Conservation (phyloP, 345 rosid genomes). For the Heritiera littoralis region DNA sequence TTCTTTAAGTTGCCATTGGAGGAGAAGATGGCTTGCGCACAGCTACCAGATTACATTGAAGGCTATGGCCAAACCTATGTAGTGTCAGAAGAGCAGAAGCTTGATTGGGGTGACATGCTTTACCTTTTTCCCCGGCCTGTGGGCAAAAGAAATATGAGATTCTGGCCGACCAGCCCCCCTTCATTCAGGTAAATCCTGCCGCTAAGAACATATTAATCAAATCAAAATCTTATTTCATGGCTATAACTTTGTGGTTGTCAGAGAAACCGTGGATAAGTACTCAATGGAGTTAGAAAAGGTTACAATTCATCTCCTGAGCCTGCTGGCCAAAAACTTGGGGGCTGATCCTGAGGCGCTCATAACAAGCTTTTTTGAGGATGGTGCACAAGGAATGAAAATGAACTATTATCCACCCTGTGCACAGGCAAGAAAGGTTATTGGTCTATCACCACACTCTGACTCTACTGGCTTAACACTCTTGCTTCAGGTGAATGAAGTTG, state of each 20-base stretch:
- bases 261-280: constrained; percentile 34
- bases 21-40: constrained; percentile 38
- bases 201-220: background rate
- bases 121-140: constrained; percentile 38
- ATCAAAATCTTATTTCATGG: too few relatives aligned
- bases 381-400: constrained; percentile 38
- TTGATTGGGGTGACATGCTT: constrained; percentile 55
- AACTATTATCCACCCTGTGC: constrained; percentile 47
- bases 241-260: background rate
- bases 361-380: constrained; percentile 29
- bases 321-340: constrained; percentile 37
- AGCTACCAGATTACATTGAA: constrained; percentile 36
- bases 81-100: constrained; percentile 47
- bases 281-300: constrained; percentile 29
- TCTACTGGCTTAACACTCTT: constrained; percentile 37
- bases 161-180: constrained; percentile 39
- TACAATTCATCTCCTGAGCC: constrained; percentile 19
- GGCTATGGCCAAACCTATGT: constrained; percentile 58
- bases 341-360: constrained; percentile 27
- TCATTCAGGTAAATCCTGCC: constrained; percentile 33
- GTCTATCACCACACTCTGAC: constrained; percentile 46
- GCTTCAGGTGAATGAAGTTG: constrained; percentile 33
- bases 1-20: constrained; percentile 46
- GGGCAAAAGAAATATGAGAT: constrained; percentile 25
- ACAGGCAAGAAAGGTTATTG: constrained; percentile 35